A percentile compares a stretch with the other conserved stretches of the same genome.
These are phyloP conservation scores for Globisporangium rhizosaccharum DNA, from an alignment of 352 stramenopile species.

Conservation along the genomic window DNA sequence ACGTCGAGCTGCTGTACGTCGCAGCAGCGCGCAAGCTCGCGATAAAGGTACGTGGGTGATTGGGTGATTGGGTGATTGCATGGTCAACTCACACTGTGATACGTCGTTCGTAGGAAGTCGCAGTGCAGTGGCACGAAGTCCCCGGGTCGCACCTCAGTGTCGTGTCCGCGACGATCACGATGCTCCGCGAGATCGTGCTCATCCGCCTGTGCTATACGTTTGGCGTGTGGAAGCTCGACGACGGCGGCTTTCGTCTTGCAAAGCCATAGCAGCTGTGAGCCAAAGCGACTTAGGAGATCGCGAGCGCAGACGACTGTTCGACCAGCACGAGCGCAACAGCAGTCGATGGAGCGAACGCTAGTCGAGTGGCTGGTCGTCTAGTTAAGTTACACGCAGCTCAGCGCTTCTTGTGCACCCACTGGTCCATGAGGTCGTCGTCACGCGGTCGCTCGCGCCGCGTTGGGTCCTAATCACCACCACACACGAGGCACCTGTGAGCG, in stretches of 20 bases:
- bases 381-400: neutral
- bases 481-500: neutral
- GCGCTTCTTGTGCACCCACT: neutral
- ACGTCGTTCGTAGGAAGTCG: slow-evolving; percentile 67
- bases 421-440: neutral
- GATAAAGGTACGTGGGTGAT: slow-evolving; percentile 44
- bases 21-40: slow-evolving; percentile 46
- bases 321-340: neutral
- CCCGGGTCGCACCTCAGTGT: slow-evolving; percentile 89
- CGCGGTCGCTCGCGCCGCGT: no score
- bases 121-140: slow-evolving; percentile 90
- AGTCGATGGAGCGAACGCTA: neutral
- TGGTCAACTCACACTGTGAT: no score
- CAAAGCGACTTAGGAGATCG: neutral
- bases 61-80: neutral
- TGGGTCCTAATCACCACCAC: neutral
- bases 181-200: slow-evolving; percentile 90
- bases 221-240: slow-evolving; percentile 75
- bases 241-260: slow-evolving; percentile 59
- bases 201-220: slow-evolving; percentile 89
- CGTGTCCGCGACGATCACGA: slow-evolving; percentile 83
- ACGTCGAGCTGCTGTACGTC: slow-evolving; percentile 92
- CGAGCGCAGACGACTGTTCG: no score
- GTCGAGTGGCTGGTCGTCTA: neutral
- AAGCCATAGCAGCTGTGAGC: slow-evolving; percentile 5